Evolutionary conservation across 225 moss, liverwort and hornwort species (phyloP).

Genomic region (Pseudisothecium myosuroides): DNA sequence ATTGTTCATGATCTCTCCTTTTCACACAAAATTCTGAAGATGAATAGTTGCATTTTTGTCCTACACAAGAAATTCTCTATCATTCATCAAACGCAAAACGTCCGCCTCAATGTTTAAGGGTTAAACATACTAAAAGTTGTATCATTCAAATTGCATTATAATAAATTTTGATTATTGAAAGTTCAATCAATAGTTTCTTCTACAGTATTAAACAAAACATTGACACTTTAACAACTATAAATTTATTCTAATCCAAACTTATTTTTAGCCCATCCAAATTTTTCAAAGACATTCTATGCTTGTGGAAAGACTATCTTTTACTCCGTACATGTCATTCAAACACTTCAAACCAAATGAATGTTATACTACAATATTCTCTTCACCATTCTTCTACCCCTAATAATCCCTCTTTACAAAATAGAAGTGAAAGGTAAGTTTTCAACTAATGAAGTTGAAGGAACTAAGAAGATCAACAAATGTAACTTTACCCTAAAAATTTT

Average conservation of each 20-base stretch:
- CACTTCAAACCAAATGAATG: neutral
- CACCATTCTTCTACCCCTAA: too few species aligned
- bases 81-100: neutral
- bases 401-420: neutral
- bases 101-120: too few species aligned
- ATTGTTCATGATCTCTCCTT: too few species aligned
- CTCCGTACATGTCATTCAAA: neutral
- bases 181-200: neutral
- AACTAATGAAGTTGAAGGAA: neutral
- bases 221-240: too few species aligned
- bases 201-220: neutral
- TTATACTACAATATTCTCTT: neutral
- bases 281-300: neutral
- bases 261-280: neutral
- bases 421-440: neutral
- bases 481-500: neutral
- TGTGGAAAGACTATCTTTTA: neutral
- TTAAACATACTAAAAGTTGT: neutral
- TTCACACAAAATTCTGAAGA: too few species aligned
- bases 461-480: neutral
- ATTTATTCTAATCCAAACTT: neutral
- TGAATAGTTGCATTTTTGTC: too few species aligned
- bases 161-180: neutral
- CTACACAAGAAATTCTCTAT: too few species aligned
- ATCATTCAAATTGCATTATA: neutral